These are phyloP conservation scores for Ophiostoma sp. DNA, from an alignment of 2,329 filamentous ascomycete species.

Conservation along the genomic window DNA sequence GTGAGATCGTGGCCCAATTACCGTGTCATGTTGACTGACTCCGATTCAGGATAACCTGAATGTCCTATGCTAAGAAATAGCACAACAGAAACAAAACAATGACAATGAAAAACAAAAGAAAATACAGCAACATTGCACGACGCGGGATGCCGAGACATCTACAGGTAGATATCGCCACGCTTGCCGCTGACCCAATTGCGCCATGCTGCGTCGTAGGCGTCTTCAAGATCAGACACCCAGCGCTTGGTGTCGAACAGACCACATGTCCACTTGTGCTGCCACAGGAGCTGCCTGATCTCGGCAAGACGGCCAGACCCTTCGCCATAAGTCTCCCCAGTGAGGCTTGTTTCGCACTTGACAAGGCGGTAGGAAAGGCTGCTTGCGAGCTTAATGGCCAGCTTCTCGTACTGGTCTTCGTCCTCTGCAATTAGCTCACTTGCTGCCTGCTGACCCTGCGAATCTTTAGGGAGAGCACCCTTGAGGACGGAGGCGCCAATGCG, in stretches of 20 bases:
- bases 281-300: conserved; percentile 74
- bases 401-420: conserved; percentile 79
- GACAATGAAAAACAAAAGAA: neutral
- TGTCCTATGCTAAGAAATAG: neutral
- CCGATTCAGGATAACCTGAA: neutral
- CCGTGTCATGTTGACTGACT: conserved; percentile 1
- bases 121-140: neutral
- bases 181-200: conserved; percentile 76
- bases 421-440: conserved; percentile 70
- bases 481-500: conserved; percentile 96
- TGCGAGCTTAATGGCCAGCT: conserved; percentile 64
- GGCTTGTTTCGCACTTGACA: neutral
- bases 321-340: conserved; percentile 38
- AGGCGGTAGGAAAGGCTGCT: conserved; percentile 55
- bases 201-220: conserved; percentile 86
- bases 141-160: neutral
- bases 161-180: conserved; percentile 87
- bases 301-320: conserved; percentile 63
- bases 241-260: conserved; percentile 84
- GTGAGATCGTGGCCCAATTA: neutral
- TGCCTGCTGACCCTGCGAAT: conserved; percentile 58
- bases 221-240: conserved; percentile 87
- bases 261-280: conserved; percentile 76
- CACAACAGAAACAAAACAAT: neutral
- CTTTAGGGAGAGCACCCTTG: conserved; percentile 75